Base-by-base conservation (phyloP, 2,329 filamentous ascomycete species). In the Plenodomus lindquistii region DNA sequence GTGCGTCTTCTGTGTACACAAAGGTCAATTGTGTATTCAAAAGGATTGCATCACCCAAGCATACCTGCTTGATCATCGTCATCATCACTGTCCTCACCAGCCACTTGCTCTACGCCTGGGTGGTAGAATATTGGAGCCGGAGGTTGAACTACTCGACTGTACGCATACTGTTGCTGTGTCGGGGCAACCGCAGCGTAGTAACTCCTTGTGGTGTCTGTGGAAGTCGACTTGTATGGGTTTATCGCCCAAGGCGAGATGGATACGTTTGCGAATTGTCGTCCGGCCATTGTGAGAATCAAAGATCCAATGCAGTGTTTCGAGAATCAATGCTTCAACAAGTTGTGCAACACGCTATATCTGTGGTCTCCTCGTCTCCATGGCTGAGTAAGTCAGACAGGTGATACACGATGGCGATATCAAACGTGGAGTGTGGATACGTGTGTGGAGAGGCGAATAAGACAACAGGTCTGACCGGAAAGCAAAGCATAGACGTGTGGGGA, bases 401-500 rank as follows among this genome's bases (percentile, higher is more conserved):
- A 55, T 49, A 56, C 48, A 59, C 62, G 69, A 65, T 68, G 52
- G 66, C 60, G 53, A 66, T 61, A 66, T 68, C 54, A 57, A 63
- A 71, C 63, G 67, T 71, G 67, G 65, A 63, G 61, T 61, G 57
- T 54, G 57, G 52, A 53, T 58, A 63, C 55, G 55, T 61, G 48
- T 64, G 65, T 52, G 63, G 67, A 67, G 67, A 61, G 62, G 60
- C 66, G 66, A 69, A 70, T 68, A 41, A 60, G 63, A 65, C 27
- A 54, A 50, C 44, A 42, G 57, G 44, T 55, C 49, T 63, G 54
- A 57, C 44, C 62, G 46, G 54, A 52, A 40, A 31, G 42, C 59
- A 63, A 54, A 58, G 59, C 57, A 64, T 51, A 44, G 55, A 54
- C 54, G 45, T 59, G 57, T 58, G 60, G 60, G 53, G 50, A 50